Percentiles rank a stretch among this genome's conserved stretches.
Evolutionary conservation across 768 basidiomycete species (phyloP).

Genomic region (Phlegmacium glaucopus): DNA sequence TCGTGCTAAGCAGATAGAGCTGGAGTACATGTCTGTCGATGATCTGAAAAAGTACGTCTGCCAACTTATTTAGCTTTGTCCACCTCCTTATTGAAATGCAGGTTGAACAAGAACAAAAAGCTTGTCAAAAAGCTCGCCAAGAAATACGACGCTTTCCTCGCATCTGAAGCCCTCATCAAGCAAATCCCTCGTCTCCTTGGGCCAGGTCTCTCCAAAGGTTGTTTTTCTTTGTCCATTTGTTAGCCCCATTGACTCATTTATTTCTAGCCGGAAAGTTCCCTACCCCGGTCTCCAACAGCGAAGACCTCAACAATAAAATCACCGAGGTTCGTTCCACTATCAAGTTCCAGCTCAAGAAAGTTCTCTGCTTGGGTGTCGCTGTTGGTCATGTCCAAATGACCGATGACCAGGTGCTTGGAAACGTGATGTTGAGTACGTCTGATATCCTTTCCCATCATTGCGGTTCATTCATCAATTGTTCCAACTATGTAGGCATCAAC

Average conservation of each 20-base stretch:
- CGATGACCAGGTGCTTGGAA: constrained; percentile 94
- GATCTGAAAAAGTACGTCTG: constrained; percentile 91
- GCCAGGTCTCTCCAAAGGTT: constrained; percentile 98
- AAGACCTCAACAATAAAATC: constrained; percentile 89
- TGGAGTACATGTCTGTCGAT: constrained; percentile 99
- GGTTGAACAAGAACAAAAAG: constrained; percentile 99
- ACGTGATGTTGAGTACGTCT: constrained; percentile 91
- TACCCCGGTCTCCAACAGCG: constrained; percentile 89
- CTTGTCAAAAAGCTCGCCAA: constrained; percentile 99
- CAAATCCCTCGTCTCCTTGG: constrained; percentile 99
- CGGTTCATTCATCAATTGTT: constrained; percentile 2
- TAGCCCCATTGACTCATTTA: not conserved
- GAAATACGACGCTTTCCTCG: constrained; percentile 98
- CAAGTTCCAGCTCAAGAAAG: constrained; percentile 99
- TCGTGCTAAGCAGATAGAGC: constrained; percentile 95
- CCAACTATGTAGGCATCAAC: constrained; percentile 75
- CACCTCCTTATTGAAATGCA: constrained; percentile 21
- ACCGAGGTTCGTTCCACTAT: constrained; percentile 97
- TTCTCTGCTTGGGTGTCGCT: constrained; percentile 97
- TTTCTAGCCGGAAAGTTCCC: constrained; percentile 93
- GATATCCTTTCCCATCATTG: not conserved
- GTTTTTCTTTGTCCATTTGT: constrained; percentile 12
- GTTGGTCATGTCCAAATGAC: constrained; percentile 97
- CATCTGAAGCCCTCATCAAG: constrained; percentile 97
- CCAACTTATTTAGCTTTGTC: too few relatives aligned